Conservation (phyloP, 495 filamentous ascomycete genomes). For the Chaetomium fimeti region DNA sequence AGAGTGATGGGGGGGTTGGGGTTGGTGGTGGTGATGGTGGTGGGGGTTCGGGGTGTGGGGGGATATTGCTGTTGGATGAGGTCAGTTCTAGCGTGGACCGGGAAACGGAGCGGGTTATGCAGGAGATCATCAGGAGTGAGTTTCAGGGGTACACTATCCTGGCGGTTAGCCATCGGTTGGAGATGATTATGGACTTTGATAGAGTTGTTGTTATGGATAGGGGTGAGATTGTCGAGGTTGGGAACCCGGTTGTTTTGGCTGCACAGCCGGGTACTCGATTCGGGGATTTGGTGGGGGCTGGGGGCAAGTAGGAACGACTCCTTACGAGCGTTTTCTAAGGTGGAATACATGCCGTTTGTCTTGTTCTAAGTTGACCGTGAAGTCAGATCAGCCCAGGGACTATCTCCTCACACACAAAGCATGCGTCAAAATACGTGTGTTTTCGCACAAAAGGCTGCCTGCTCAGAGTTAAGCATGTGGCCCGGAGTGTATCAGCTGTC, state of each 20-base stretch:
- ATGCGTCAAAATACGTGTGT: too few species aligned
- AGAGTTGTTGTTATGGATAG: slow-evolving; percentile 47
- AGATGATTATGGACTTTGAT: slow-evolving; percentile 50
- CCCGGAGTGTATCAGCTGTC: too few species aligned
- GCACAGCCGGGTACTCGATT: slow-evolving; percentile 38
- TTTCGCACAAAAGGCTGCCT: too few species aligned
- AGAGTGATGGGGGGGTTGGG: slow-evolving; percentile 8
- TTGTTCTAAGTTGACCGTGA: too few species aligned
- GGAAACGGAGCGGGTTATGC: slow-evolving; percentile 48
- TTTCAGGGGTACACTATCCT: slow-evolving; percentile 50
- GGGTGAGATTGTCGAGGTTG: slow-evolving; percentile 45
- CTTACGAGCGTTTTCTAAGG: too few species aligned
- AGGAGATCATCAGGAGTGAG: slow-evolving; percentile 43
- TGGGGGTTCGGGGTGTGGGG: neutral
- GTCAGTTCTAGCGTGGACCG: slow-evolving; percentile 46
- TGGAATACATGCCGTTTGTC: too few species aligned
- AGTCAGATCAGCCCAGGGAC: too few species aligned
- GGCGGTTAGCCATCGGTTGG: slow-evolving; percentile 48
- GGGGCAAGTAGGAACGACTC: slow-evolving; percentile 4
- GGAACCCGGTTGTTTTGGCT: slow-evolving; percentile 36
- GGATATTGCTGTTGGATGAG: slow-evolving; percentile 43
- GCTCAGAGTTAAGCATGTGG: too few species aligned
- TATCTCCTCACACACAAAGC: too few species aligned
- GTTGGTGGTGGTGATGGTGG: slow-evolving; percentile 27
- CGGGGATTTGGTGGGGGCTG: slow-evolving; percentile 36